Evolutionary conservation across 805 yeast genomes (phyloP).

Genomic region (Torulaspora maleeae): DNA sequence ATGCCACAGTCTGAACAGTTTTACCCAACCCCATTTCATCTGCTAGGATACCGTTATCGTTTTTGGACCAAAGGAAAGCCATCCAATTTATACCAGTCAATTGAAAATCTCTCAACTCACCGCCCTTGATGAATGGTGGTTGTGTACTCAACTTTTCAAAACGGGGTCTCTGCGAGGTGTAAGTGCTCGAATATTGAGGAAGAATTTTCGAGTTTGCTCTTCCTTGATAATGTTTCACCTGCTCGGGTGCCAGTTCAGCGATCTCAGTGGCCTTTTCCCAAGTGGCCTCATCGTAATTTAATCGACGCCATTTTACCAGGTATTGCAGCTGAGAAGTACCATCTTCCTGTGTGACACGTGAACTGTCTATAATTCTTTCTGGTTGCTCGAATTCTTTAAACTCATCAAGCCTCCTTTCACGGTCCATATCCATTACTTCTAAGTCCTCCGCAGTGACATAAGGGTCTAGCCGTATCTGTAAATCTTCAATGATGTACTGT

Average conservation of each 20-base stretch:
- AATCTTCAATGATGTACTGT: slow-evolving; percentile 66
- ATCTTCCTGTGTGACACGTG: slow-evolving; percentile 56
- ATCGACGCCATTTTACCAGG: slow-evolving; percentile 87
- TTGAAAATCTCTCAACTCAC: slow-evolving; percentile 94
- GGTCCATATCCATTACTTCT: slow-evolving; percentile 88
- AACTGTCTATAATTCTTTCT: slow-evolving; percentile 84
- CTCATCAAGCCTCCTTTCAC: slow-evolving; percentile 79
- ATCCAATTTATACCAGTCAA: slow-evolving; percentile 98
- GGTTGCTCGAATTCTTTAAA: slow-evolving; percentile 77
- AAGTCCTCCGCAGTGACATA: slow-evolving; percentile 83
- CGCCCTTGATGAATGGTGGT: slow-evolving; percentile 85
- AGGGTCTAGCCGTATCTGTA: slow-evolving; percentile 74
- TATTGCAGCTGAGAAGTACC: slow-evolving; percentile 66
- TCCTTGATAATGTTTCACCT: slow-evolving; percentile 77
- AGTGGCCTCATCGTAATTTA: slow-evolving; percentile 91
- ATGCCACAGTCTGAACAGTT: slow-evolving; percentile 94
- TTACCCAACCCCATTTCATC: slow-evolving; percentile 99
- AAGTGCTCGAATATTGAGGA: slow-evolving; percentile 74
- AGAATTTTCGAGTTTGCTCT: slow-evolving; percentile 78
- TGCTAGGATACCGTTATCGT: slow-evolving; percentile 94
- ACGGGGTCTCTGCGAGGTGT: slow-evolving; percentile 65
- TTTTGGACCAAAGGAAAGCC: slow-evolving; percentile 97
- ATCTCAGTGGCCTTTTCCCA: slow-evolving; percentile 93
- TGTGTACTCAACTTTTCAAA: slow-evolving; percentile 84
- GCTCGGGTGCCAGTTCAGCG: slow-evolving; percentile 76